phyloP scores from a whole-genome alignment of 352 stramenopile species.

The Phytopythium litorale region DNA sequence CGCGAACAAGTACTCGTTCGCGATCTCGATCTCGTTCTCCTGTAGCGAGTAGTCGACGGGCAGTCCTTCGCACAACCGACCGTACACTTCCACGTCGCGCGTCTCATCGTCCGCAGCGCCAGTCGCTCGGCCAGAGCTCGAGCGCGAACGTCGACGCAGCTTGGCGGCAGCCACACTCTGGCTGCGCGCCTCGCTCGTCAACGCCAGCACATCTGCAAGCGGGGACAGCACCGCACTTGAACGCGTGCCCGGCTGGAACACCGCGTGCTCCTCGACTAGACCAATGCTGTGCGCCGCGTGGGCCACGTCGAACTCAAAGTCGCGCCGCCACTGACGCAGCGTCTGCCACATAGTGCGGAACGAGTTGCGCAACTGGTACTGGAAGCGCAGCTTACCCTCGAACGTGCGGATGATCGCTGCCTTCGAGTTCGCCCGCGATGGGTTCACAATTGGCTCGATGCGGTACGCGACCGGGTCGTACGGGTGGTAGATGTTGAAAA shows the following conservation, averaged over 20 bases:
- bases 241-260: not conserved
- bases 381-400: slow-evolving; percentile 76
- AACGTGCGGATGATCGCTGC: slow-evolving; percentile 83
- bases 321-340: slow-evolving; percentile 63
- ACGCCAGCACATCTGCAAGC: slow-evolving; percentile 24
- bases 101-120: slow-evolving; percentile 23
- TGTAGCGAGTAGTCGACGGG: slow-evolving; percentile 90
- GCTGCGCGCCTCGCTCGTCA: slow-evolving; percentile 7
- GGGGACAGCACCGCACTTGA: slow-evolving; percentile 22
- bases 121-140: not conserved
- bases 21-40: slow-evolving; percentile 93
- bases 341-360: slow-evolving; percentile 79
- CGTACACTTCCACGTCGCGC: slow-evolving; percentile 51
- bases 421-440: slow-evolving; percentile 66
- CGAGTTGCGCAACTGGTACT: slow-evolving; percentile 84
- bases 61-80: slow-evolving; percentile 55
- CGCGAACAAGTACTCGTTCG: slow-evolving; percentile 93
- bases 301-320: slow-evolving; percentile 77
- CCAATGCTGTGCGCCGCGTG: slow-evolving; percentile 63
- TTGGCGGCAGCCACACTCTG: not conserved
- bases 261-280: slow-evolving; percentile 42
- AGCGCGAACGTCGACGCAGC: slow-evolving; percentile 1
- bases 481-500: slow-evolving; percentile 96
- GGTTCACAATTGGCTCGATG: slow-evolving; percentile 93
- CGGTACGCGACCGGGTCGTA: slow-evolving; percentile 94